A percentile compares a stretch with the other conserved stretches of the same genome.
Conservation (phyloP, 1,284 basidiomycete genomes). For the Cryptococcus neoformans region DNA sequence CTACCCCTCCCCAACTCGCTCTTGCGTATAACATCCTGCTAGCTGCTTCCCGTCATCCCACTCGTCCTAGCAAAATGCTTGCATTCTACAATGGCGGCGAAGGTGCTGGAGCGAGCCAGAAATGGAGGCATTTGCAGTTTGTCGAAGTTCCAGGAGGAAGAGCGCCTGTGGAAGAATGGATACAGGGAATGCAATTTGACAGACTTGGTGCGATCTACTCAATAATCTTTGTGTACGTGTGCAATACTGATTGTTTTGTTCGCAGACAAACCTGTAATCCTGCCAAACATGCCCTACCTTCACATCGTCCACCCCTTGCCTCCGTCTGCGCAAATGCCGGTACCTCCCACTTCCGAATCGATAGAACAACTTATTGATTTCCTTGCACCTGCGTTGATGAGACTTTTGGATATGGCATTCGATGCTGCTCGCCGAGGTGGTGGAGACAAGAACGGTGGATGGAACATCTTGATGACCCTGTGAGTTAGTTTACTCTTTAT, state of each 20-base stretch:
- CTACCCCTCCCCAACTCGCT: slow-evolving; percentile 71
- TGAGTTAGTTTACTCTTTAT: slow-evolving; percentile 16
- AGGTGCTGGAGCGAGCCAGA: slow-evolving; percentile 78
- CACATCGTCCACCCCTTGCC: slow-evolving; percentile 62
- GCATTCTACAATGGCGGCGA: slow-evolving; percentile 86
- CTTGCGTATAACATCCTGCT: slow-evolving; percentile 66
- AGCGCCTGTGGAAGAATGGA: slow-evolving; percentile 70
- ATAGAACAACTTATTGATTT: slow-evolving; percentile 53
- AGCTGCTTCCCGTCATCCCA: slow-evolving; percentile 60
- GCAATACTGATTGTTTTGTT: background rate
- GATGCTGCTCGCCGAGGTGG: slow-evolving; percentile 55
- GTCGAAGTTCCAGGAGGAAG: slow-evolving; percentile 60
- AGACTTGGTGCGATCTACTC: slow-evolving; percentile 53
- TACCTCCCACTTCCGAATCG: slow-evolving; percentile 50
- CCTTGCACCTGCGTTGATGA: slow-evolving; percentile 65
- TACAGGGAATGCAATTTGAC: slow-evolving; percentile 59
- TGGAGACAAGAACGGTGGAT: slow-evolving; percentile 48
- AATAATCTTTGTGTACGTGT: background rate
- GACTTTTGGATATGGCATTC: slow-evolving; percentile 71
- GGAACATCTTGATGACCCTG: slow-evolving; percentile 77
- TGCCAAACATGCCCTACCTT: slow-evolving; percentile 67
- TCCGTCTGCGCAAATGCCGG: slow-evolving; percentile 52
- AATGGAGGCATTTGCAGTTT: slow-evolving; percentile 83
- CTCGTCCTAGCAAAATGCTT: slow-evolving; percentile 56
- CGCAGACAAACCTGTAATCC: slow-evolving; percentile 67